These are phyloP conservation scores for Chloropicon primus DNA, from an alignment of 139 green algal species.

Conservation along the genomic window DNA sequence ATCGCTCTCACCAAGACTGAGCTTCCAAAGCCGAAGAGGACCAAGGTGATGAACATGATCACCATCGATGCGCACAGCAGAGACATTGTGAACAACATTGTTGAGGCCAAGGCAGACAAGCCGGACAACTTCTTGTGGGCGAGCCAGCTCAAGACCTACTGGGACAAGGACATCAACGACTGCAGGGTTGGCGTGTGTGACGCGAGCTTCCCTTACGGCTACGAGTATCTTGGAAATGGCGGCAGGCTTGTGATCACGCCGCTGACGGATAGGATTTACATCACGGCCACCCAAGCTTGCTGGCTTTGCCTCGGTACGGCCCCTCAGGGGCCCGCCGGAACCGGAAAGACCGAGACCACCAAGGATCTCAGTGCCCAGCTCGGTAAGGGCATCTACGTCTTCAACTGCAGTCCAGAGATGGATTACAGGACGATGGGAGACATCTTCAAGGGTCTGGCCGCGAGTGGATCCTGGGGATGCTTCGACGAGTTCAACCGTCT, in stretches of 20 bases:
- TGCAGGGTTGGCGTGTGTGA: constrained; percentile 62
- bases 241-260: constrained; percentile 64
- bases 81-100: constrained; percentile 39
- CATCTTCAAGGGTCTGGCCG: constrained; percentile 73
- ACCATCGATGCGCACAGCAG: constrained; percentile 70
- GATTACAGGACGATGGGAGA: constrained; percentile 75
- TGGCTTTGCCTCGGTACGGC: constrained; percentile 66
- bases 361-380: constrained; percentile 70
- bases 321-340: constrained; percentile 52
- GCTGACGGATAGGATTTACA: constrained; percentile 71
- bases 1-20: constrained; percentile 46
- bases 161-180: constrained; percentile 47
- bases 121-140: constrained; percentile 62
- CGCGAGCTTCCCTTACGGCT: constrained; percentile 60
- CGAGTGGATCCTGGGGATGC: constrained; percentile 64
- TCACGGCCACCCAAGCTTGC: constrained; percentile 68
- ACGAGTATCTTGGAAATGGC: constrained; percentile 75
- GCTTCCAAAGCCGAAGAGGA: constrained; percentile 32
- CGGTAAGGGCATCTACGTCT: constrained; percentile 75
- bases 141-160: constrained; percentile 60
- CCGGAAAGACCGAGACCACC: constrained; percentile 72
- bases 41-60: constrained; percentile 75
- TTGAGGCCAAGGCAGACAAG: constrained; percentile 27
- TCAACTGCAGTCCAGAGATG: constrained; percentile 76
- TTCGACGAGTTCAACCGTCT: constrained; percentile 78